phyloP scores from a whole-genome alignment of 2,329 filamentous ascomycete species.

The Zopfia rhizophila region DNA sequence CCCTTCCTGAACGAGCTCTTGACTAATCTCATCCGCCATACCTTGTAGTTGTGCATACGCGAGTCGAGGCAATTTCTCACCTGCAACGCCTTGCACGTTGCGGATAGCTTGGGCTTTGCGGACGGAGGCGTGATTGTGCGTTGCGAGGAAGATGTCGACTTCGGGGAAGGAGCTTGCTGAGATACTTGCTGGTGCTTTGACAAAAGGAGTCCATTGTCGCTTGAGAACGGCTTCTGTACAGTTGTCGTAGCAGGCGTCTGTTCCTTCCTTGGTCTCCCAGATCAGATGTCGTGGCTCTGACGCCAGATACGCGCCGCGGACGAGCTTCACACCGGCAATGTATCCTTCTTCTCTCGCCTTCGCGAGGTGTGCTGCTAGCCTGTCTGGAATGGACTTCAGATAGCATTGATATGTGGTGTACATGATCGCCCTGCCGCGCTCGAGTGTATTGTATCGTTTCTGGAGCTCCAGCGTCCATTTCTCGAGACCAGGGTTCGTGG shows the following conservation, averaged over 20 bases:
- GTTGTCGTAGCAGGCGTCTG: slow-evolving; percentile 73
- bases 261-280: slow-evolving; percentile 64
- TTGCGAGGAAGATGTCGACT: slow-evolving; percentile 76
- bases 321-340: slow-evolving; percentile 66
- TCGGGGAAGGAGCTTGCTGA: slow-evolving; percentile 50
- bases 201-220: slow-evolving; percentile 67
- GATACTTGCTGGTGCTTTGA: slow-evolving; percentile 56
- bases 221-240: slow-evolving; percentile 75
- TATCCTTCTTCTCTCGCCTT: slow-evolving; percentile 59
- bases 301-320: slow-evolving; percentile 66
- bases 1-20: slow-evolving; percentile 60
- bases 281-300: slow-evolving; percentile 63
- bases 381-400: slow-evolving; percentile 59
- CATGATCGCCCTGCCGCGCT: slow-evolving; percentile 70
- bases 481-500: slow-evolving; percentile 82
- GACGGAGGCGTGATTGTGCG: slow-evolving; percentile 83
- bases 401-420: slow-evolving; percentile 74
- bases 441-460: slow-evolving; percentile 73
- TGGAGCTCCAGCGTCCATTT: slow-evolving; percentile 82
- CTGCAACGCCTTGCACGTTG: slow-evolving; percentile 58
- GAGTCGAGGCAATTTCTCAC: slow-evolving; percentile 44
- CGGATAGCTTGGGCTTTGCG: slow-evolving; percentile 61
- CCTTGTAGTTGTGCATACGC: slow-evolving; percentile 86
- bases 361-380: slow-evolving; percentile 58
- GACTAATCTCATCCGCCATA: slow-evolving; percentile 93